Percentiles rank a stretch among this genome's conserved stretches.
Evolutionary conservation across 1,139 yeast species (phyloP).

Genomic region (Petasospora rhodanensis): DNA sequence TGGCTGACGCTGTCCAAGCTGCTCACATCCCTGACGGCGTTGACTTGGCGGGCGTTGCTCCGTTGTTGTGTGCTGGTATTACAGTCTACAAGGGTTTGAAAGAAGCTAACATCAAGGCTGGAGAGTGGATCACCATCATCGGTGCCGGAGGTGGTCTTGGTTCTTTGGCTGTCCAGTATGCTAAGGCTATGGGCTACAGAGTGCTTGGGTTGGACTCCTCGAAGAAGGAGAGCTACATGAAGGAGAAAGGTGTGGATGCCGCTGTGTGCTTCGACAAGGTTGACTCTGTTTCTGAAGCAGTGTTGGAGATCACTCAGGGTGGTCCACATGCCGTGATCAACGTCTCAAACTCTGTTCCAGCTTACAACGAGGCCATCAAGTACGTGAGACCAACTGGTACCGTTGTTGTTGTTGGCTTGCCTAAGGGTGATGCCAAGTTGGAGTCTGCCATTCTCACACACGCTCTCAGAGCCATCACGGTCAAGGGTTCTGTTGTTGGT

Average conservation of each 20-base stretch:
- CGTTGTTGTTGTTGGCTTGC: constrained; percentile 15
- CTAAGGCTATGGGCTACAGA: constrained; percentile 59
- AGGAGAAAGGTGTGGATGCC: constrained; percentile 11
- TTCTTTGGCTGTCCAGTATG: constrained; percentile 60
- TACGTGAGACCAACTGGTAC: constrained; percentile 18
- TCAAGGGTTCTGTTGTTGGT: constrained; percentile 15
- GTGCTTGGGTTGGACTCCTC: constrained; percentile 62
- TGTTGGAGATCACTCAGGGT: constrained; percentile 7
- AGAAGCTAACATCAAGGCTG: constrained; percentile 33
- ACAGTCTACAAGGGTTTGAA: constrained; percentile 16
- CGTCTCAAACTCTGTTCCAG: constrained; percentile 9
- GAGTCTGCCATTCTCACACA: constrained; percentile 10
- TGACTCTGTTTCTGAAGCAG: constrained; percentile 8
- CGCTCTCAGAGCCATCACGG: constrained; percentile 10
- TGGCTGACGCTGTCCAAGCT: constrained; percentile 64
- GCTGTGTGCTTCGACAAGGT: constrained; percentile 13
- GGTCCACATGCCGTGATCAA: constrained; percentile 17
- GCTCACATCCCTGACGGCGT: constrained; percentile 54
- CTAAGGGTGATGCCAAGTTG: constrained; percentile 11
- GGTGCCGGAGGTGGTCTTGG: constrained; percentile 74
- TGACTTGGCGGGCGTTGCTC: constrained; percentile 54
- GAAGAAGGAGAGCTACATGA: constrained; percentile 45
- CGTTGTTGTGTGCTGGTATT: constrained; percentile 43
- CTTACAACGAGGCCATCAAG: constrained; percentile 14
- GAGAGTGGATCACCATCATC: constrained; percentile 61